A percentile compares a stretch with the other conserved stretches of the same genome.
phyloP scores from a whole-genome alignment of 805 yeast species.

The Nematodospora valgi region DNA sequence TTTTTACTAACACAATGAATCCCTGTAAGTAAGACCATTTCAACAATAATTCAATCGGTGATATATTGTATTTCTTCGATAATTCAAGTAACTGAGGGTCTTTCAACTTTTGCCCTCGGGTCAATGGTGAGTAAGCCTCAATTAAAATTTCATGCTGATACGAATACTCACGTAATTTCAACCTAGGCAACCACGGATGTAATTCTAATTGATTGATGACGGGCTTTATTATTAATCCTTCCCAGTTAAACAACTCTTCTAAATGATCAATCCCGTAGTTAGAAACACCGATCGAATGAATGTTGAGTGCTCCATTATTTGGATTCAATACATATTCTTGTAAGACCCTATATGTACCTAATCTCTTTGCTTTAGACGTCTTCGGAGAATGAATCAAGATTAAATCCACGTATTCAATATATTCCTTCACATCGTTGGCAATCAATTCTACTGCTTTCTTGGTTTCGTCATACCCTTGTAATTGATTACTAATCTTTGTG shows the following conservation, averaged over 20 bases:
- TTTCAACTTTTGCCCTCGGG: conserved; percentile 54
- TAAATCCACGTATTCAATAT: conserved; percentile 39
- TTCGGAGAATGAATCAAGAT: conserved; percentile 53
- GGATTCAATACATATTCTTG: conserved; percentile 57
- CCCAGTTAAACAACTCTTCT: conserved; percentile 58
- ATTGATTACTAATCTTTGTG: conserved; percentile 27
- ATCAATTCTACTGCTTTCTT: conserved; percentile 26
- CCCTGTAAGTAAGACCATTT: conserved; percentile 77
- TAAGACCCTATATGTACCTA: conserved; percentile 68
- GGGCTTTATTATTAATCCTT: conserved; percentile 48
- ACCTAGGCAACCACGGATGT: conserved; percentile 42
- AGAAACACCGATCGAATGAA: conserved; percentile 74
- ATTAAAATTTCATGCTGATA: conserved; percentile 51
- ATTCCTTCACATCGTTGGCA: conserved; percentile 27
- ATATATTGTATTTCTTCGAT: conserved; percentile 45
- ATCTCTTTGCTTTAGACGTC: conserved; percentile 35
- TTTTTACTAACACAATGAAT: conserved; percentile 67
- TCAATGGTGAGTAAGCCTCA: conserved; percentile 81
- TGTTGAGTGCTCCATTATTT: conserved; percentile 44
- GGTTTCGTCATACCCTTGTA: conserved; percentile 36
- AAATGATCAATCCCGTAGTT: conserved; percentile 63
- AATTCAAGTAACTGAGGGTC: conserved; percentile 52
- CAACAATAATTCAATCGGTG: conserved; percentile 62
- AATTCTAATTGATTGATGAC: conserved; percentile 73
- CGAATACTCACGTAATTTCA: conserved; percentile 63